phyloP scores from a whole-genome alignment of 1,284 basidiomycete genomes.

The Microbotryum scabiosae region DNA sequence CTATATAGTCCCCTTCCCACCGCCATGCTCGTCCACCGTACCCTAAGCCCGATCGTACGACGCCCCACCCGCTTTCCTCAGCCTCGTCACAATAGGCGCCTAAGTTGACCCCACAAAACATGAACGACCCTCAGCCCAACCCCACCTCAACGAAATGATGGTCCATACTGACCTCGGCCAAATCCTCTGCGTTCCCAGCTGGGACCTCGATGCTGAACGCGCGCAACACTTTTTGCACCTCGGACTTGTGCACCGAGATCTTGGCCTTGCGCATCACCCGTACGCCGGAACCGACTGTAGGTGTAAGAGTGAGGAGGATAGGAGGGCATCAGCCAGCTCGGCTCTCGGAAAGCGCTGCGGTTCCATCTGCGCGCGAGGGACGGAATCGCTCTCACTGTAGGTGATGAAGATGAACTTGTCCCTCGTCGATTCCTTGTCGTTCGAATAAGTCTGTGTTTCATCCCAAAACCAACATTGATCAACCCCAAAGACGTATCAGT shows the following conservation, averaged over 20 bases:
- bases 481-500: too few relatives aligned
- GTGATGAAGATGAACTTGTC: constrained; percentile 29
- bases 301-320: neutral
- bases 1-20: too few relatives aligned
- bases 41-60: constrained; percentile 23
- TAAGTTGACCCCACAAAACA: neutral
- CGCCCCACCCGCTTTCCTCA: constrained; percentile 28
- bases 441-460: constrained; percentile 20
- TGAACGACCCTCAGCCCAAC: too few relatives aligned
- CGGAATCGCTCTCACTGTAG: too few relatives aligned
- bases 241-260: constrained; percentile 19
- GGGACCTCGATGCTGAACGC: constrained; percentile 26
- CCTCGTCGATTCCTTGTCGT: constrained; percentile 29
- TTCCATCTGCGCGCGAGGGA: too few relatives aligned
- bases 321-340: too few relatives aligned
- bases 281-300: constrained; percentile 2
- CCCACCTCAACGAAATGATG: too few relatives aligned
- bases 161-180: constrained; percentile 14
- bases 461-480: too few relatives aligned
- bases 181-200: constrained; percentile 16
- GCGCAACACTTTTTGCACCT: constrained; percentile 22
- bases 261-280: constrained; percentile 29
- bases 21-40: too few relatives aligned
- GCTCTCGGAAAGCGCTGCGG: too few relatives aligned
- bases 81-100: constrained; percentile 22